phyloP scores from a whole-genome alignment of 139 green algal genomes.

The Diplosphaera chodatii region DNA sequence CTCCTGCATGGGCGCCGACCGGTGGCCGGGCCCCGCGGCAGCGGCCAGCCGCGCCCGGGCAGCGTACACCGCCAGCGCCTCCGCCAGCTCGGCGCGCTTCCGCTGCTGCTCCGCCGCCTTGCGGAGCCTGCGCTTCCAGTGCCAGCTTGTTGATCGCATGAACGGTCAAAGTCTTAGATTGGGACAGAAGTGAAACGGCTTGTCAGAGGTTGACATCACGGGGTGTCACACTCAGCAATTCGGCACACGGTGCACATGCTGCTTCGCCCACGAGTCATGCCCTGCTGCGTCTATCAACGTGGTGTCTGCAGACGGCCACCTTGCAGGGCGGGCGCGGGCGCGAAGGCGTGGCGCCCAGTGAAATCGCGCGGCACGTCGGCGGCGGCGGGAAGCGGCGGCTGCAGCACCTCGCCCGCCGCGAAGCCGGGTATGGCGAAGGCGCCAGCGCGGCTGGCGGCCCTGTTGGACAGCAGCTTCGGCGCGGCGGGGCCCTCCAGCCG shows the following conservation, averaged over 20 bases:
- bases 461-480: not conserved
- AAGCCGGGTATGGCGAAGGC: not conserved
- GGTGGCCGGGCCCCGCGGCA: constrained; percentile 15
- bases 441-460: not conserved
- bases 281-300: too few relatives aligned
- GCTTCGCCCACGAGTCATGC: too few relatives aligned
- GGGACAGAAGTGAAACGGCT: too few relatives aligned
- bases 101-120: not conserved
- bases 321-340: not conserved
- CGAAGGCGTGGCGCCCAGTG: constrained; percentile 25
- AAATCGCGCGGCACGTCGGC: constrained; percentile 30
- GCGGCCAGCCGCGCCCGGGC: not conserved
- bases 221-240: too few relatives aligned
- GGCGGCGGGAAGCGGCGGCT: constrained; percentile 12
- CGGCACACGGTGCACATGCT: too few relatives aligned
- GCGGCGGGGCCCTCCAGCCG: not conserved
- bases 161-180: too few relatives aligned
- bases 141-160: too few relatives aligned
- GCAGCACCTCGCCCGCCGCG: not conserved
- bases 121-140: not conserved
- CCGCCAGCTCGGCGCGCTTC: not conserved
- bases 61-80: not conserved
- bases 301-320: not conserved
- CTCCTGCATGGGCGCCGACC: constrained; percentile 32
- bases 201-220: too few relatives aligned